Base-by-base conservation (phyloP, 208 protist genomes). In the Acanthamoeba triangularis region DNA sequence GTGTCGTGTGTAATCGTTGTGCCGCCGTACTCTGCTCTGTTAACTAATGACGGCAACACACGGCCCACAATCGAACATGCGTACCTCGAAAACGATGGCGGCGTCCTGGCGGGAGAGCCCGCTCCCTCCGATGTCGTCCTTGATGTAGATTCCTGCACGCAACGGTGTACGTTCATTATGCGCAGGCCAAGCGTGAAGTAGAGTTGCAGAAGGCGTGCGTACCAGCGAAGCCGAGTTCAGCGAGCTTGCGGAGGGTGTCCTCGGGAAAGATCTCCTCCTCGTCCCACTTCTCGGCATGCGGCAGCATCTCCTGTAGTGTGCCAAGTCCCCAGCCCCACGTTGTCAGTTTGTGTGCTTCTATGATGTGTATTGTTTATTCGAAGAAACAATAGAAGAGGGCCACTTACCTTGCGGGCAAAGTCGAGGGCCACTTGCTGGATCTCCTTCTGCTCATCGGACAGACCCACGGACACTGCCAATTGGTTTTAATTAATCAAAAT, bases 161-260 rank as follows among this genome's bases (percentile, higher is more conserved):
- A 94, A 54, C 49, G 14, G 37, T 3, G 52, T 52, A 56, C 52
- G 8, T 18, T 20, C 52, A 56, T 56, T 41, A 3, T 41, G 56
- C 20, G 61, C 25, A 3, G 92, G 7, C 16, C 23, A 88, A 30
- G 18, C 61, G 54, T 5, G 20, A 69, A 44, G 28, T 72, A 94
- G 65, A 7, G 13, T n/a, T n/a, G 49, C 28, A 47, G 41, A 76
- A 30, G 67, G 44, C 23, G 94, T 20, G 28, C 28, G 20, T 93
- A 84, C 96, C 98, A 33, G 97, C 98, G 82, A 98, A 98, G 47
- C 98, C 98, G 25, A 98, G 78, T 44, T 96, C 54, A 47, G 97
- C 98, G 23, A 95, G 82, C 82, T 97, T 33, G 33, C 91, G 95
- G 37, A 98, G 78, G 3, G 78, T 93, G n/a, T 98, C 98, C 28